Base-by-base conservation (phyloP, 225 moss, liverwort and hornwort species). In the Antitrichia curtipendula region DNA sequence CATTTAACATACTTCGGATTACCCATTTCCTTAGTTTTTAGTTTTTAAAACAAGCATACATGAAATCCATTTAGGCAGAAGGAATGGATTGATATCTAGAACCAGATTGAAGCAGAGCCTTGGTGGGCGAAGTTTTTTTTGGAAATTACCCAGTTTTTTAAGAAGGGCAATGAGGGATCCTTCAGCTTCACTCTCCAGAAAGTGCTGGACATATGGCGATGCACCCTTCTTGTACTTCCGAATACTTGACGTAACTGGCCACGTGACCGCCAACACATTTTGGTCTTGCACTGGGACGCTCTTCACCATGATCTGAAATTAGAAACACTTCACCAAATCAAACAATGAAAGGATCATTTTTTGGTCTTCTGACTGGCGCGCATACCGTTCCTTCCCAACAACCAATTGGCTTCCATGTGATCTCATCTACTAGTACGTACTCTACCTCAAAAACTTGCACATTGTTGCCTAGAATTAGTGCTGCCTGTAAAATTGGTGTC, bases 151-250 rank as follows among this genome's bases (percentile, higher is more conserved):
- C 86, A 93, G 53, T 63, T 90, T 88, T 87, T 97, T 96, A 17
- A 98, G 95, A 87, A 95, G 94, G 45, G 94, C 93, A 54, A 95
- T 96, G 40, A 98, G 90, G n/a, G 98, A 97, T 81, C 98, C 98
- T 82, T 95, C 93, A 16, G 95, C 96, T 92, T 97, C 98, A 85
- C 95, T 97, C 74, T 96, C 97, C 31, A 97, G 91, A 82, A 98
- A 95, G 82, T 98, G 97, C 66, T 93, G 94, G 58, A 98, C 91
- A 64, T 98, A 98, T 6, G 86, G 87, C 27, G 95, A 98, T 54
- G 98, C 95, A 34, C 95, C 96, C 84, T 93, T 93, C 82, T 93
- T 93, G 88, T 98, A 97, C 29, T 95, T 88, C 25, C 90, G 81
- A 29, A 94, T 87, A 83, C 92, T 94, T 20, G 98, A 96, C 34